Evolutionary conservation across 2,329 filamentous ascomycete genomes (phyloP), one percentile per base, ranked within the genome.

Genomic region (Sclerotinia glacialis): DNA sequence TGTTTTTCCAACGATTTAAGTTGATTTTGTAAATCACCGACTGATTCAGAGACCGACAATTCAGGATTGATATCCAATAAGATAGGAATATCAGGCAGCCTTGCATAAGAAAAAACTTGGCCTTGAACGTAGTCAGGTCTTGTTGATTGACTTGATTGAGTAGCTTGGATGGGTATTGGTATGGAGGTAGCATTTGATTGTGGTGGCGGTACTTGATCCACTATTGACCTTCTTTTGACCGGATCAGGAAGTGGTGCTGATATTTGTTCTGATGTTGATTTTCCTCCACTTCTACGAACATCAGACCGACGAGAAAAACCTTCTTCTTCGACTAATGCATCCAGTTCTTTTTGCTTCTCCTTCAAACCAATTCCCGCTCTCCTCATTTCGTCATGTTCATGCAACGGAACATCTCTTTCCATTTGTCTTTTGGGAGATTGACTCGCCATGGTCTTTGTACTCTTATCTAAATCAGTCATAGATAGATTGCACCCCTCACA

Each of bases 161-260:
- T n/a, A 52, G 31, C 23, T 50, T 44, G 42, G 28, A 37, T 42
- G 16, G 63, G 40, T 4, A 31, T 31, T 55, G 61, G 42, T n/a
- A 46, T 34, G 5, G 49, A 56, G 26, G 61, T 56, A 46, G 23
- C 12, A 16, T 44, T 46, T 46, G 9, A 1, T 21, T 64, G 50
- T 34, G 50, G 21, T n/a, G 31, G 44, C 5, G n/a, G 14, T 50
- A 37, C 58, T 44, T 6, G 31, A 14, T 59, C 47, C 34, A 34
- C 2, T 34, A 21, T 65, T 23, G n/a, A 44, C 14, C 28, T 26
- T 60, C 64, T 54, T 52, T 67, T 68, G 18, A 9, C 37, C 52
- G 54, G 60, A 44, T 68, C 67, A n/a, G 53, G 21, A 28, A 61
- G 31, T 11, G 65, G 53, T 16, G 46, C n/a, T 18, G 42, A 31